Conservation (phyloP, 2,329 filamentous ascomycete species). For the Scolecobasidium constrictum region DNA sequence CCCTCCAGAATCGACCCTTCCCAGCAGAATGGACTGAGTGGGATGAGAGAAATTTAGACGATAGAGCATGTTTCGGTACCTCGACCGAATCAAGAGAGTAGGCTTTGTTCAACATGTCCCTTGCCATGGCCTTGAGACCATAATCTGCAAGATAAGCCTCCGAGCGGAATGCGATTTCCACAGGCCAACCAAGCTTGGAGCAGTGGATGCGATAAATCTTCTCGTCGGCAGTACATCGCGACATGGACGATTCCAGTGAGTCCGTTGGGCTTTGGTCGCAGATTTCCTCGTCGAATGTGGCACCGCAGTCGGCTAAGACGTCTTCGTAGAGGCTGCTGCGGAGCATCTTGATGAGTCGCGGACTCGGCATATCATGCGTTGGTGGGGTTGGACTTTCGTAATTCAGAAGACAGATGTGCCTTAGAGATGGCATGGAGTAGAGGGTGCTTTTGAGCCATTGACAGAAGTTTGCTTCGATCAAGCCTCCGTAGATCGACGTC, state of each 20-base stretch:
- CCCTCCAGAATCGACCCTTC: too few species aligned
- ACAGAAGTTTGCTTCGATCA: slow-evolving; percentile 5
- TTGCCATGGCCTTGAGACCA: background rate
- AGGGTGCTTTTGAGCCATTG: slow-evolving; percentile 2
- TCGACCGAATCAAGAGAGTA: too few species aligned
- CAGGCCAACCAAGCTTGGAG: background rate
- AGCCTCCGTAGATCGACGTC: slow-evolving; percentile 1
- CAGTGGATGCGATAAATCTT: slow-evolving; percentile 5
- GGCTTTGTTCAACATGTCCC: too few species aligned
- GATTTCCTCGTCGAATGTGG: background rate
- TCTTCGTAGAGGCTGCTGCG: slow-evolving; percentile 4
- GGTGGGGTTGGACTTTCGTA: slow-evolving; percentile 5
- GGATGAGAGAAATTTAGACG: too few species aligned
- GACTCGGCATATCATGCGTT: slow-evolving; percentile 3
- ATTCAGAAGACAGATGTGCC: slow-evolving; percentile 1
- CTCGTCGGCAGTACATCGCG: background rate
- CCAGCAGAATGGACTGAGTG: too few species aligned
- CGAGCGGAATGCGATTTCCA: background rate
- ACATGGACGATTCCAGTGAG: background rate
- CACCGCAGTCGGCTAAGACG: background rate
- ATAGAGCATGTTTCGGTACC: too few species aligned
- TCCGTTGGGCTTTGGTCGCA: background rate
- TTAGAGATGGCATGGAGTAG: slow-evolving; percentile 5
- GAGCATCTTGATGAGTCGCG: slow-evolving; percentile 4
- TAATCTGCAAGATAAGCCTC: background rate